Conservation (phyloP, 2,329 filamentous ascomycete genomes). For the Monascus ruber region DNA sequence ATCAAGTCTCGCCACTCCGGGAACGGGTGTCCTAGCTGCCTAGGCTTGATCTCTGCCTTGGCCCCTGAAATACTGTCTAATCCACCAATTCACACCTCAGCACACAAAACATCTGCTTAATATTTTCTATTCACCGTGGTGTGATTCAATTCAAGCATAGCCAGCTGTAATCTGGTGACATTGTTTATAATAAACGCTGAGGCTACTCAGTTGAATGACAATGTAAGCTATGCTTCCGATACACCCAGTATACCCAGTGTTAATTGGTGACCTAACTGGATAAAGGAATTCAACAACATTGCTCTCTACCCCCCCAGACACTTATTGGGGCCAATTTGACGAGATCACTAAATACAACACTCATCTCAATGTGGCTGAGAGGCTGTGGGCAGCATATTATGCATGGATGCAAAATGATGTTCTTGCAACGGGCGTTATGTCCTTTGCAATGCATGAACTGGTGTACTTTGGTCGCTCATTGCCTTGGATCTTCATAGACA, state of each 20-base stretch:
- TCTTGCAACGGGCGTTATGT: slow-evolving; percentile 94
- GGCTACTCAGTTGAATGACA: neutral
- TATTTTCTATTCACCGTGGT: too few species aligned
- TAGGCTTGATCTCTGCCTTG: slow-evolving; percentile 2
- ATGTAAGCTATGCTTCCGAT: slow-evolving; percentile 9
- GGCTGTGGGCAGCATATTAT: slow-evolving; percentile 93
- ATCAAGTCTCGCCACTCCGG: slow-evolving; percentile 25
- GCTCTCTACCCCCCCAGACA: slow-evolving; percentile 35
- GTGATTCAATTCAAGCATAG: too few species aligned
- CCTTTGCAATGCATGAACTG: slow-evolving; percentile 85
- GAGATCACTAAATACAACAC: slow-evolving; percentile 64
- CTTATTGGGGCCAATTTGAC: slow-evolving; percentile 56
- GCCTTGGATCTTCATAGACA: slow-evolving; percentile 88
- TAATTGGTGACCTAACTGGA: slow-evolving; percentile 1
- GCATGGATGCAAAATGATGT: slow-evolving; percentile 96
- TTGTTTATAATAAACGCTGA: too few species aligned
- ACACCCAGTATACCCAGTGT: too few species aligned
- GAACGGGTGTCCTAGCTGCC: slow-evolving; percentile 12
- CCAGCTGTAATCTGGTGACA: too few species aligned
- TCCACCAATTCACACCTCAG: neutral
- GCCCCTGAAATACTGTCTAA: slow-evolving; percentile 1
- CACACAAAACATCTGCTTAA: too few species aligned
- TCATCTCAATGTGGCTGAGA: slow-evolving; percentile 74
- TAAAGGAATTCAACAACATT: slow-evolving; percentile 38
- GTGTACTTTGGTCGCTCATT: slow-evolving; percentile 89